A percentile compares a stretch with the other conserved stretches of the same genome.
Evolutionary conservation across 495 filamentous ascomycete species (phyloP).

Genomic region (Usnea hakonensis): DNA sequence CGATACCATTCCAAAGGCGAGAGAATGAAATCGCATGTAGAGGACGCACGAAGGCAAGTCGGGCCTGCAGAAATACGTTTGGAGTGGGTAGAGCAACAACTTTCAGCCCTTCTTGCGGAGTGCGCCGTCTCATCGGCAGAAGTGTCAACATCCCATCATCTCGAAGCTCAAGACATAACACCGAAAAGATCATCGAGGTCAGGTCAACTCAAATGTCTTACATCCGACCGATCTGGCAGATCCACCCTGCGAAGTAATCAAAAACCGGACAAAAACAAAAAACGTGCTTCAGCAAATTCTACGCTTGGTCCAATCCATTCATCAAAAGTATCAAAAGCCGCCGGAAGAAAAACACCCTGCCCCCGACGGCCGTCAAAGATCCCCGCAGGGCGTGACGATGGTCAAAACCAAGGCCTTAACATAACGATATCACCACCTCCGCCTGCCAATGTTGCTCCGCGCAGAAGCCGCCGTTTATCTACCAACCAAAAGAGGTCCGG

Average conservation of each 20-base stretch:
- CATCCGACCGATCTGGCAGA: conserved; percentile 2
- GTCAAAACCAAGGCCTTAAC: too few species aligned
- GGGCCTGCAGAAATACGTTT: conserved; percentile 4
- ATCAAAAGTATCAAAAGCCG: conserved; percentile 23
- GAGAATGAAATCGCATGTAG: conserved; percentile 2
- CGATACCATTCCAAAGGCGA: conserved; percentile 4
- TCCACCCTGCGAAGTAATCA: neutral
- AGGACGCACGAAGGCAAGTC: conserved; percentile 12
- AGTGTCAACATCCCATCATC: neutral
- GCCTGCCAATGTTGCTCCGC: too few species aligned
- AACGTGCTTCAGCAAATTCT: conserved; percentile 9
- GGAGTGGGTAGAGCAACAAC: conserved; percentile 6
- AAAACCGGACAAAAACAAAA: neutral
- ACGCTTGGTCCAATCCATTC: conserved; percentile 19
- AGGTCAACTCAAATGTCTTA: conserved; percentile 5
- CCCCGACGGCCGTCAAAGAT: conserved; percentile 11
- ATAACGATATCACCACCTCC: too few species aligned
- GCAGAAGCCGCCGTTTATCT: too few species aligned
- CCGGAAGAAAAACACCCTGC: conserved; percentile 14
- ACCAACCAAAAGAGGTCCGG: too few species aligned
- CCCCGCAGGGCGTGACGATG: too few species aligned
- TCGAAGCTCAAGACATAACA: conserved; percentile 1
- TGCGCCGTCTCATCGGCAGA: neutral
- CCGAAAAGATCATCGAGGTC: conserved; percentile 8
- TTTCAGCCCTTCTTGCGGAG: conserved; percentile 5